Percentiles rank a stretch among this genome's conserved stretches.
Evolutionary conservation across 116 monocot species (phyloP).

Genomic region (Papilionanthe hybrid): DNA sequence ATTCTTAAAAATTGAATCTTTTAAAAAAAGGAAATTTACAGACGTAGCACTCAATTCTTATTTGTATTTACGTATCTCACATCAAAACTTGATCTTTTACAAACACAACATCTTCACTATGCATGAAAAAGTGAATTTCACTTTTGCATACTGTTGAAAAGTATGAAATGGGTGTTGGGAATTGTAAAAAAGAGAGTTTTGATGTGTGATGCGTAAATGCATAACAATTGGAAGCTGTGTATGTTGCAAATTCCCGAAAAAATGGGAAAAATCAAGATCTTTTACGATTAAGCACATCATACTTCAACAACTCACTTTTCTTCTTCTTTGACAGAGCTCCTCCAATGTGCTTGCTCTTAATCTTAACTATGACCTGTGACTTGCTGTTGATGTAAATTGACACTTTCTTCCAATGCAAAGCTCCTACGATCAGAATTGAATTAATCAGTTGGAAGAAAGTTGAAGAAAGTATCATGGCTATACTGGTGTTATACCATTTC

Average conservation of each 20-base stretch:
- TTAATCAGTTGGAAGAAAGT: not conserved
- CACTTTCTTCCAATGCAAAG: constrained; percentile 40
- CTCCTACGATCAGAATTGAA: constrained; percentile 22
- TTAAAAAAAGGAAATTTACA: not conserved
- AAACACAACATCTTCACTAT: no score
- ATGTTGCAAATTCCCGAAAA: no score
- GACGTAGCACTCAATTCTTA: no score
- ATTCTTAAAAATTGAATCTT: not conserved
- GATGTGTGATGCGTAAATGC: no score
- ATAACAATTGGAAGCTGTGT: no score
- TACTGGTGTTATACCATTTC: constrained; percentile 32
- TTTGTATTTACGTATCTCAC: no score
- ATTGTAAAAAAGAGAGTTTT: no score
- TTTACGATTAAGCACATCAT: not conserved
- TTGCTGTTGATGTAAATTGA: constrained; percentile 58
- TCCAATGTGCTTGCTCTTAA: constrained; percentile 64
- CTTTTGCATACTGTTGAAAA: no score
- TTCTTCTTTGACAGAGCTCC: constrained; percentile 69
- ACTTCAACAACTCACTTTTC: constrained; percentile 40
- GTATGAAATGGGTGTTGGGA: no score
- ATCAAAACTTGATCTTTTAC: no score
- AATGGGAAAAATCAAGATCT: not conserved
- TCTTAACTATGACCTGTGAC: constrained; percentile 58
- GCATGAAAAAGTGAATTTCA: no score
- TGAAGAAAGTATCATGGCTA: not conserved